These are phyloP conservation scores for Microdochium trichocladiopsis DNA, from an alignment of 2,329 filamentous ascomycete genomes.

Conservation along the genomic window DNA sequence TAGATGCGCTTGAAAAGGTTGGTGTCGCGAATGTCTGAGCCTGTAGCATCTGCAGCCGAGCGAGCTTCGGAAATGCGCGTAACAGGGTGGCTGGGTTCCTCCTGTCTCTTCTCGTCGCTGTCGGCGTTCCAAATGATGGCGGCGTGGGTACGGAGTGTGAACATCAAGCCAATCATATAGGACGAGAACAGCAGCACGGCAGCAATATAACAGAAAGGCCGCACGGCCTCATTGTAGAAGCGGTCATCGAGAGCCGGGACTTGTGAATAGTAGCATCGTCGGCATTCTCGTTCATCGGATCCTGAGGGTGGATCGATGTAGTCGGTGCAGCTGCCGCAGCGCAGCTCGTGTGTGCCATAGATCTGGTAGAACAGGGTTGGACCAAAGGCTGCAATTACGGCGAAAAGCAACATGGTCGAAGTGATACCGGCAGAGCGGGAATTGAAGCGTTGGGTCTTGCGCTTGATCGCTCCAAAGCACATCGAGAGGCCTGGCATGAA, in stretches of 20 bases:
- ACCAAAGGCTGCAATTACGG: slow-evolving; percentile 89
- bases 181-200: slow-evolving; percentile 82
- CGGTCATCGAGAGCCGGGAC: slow-evolving; percentile 73
- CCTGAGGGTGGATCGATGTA: slow-evolving; percentile 27
- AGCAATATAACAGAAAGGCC: slow-evolving; percentile 88
- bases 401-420: slow-evolving; percentile 95
- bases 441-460: slow-evolving; percentile 98
- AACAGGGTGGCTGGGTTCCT: slow-evolving; percentile 32
- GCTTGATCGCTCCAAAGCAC: slow-evolving; percentile 96
- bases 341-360: slow-evolving; percentile 93
- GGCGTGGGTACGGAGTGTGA: slow-evolving; percentile 91
- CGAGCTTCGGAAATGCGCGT: slow-evolving; percentile 25
- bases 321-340: slow-evolving; percentile 63
- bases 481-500: slow-evolving; percentile 94
- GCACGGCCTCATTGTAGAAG: slow-evolving; percentile 86
- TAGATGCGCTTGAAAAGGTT: slow-evolving; percentile 90
- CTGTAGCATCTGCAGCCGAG: slow-evolving; percentile 37
- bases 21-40: slow-evolving; percentile 73
- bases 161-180: slow-evolving; percentile 89
- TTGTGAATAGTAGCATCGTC: slow-evolving; percentile 91
- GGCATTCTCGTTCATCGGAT: slow-evolving; percentile 63
- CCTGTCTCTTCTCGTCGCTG: slow-evolving; percentile 65
- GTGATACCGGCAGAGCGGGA: slow-evolving; percentile 93
- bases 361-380: slow-evolving; percentile 98
- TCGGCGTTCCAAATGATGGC: slow-evolving; percentile 96